Evolutionary conservation across 306 rosid genomes (phyloP).

Genomic region (Sesbania bispinosa): DNA sequence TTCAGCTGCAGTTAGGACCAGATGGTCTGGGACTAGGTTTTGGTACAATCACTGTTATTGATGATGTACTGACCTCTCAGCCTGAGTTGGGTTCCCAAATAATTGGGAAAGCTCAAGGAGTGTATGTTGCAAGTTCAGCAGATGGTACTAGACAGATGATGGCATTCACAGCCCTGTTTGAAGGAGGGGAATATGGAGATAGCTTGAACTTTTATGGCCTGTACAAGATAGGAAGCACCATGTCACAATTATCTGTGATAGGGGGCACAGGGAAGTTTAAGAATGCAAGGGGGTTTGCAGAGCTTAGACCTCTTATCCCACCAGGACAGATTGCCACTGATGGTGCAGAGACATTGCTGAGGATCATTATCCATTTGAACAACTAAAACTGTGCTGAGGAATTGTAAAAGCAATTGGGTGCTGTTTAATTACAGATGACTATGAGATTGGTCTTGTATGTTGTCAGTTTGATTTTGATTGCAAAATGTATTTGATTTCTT

Average conservation of each 20-base stretch:
- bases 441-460: slow-evolving; percentile 19
- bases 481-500: slow-evolving; percentile 23
- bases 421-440: neutral
- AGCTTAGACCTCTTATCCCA: slow-evolving; percentile 65
- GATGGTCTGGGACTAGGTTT: slow-evolving; percentile 80
- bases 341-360: slow-evolving; percentile 86
- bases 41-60: slow-evolving; percentile 81
- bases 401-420: neutral
- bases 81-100: slow-evolving; percentile 78
- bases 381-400: slow-evolving; percentile 36
- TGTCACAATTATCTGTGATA: slow-evolving; percentile 63
- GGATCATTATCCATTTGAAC: slow-evolving; percentile 56
- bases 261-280: slow-evolving; percentile 91
- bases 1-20: slow-evolving; percentile 48
- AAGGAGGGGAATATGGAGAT: slow-evolving; percentile 94
- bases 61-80: slow-evolving; percentile 59
- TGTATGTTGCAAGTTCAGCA: slow-evolving; percentile 84
- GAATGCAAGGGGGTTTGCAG: slow-evolving; percentile 73
- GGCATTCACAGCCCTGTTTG: slow-evolving; percentile 77
- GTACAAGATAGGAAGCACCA: slow-evolving; percentile 69
- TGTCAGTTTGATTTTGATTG: slow-evolving; percentile 37
- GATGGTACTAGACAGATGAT: slow-evolving; percentile 82
- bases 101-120: slow-evolving; percentile 72
- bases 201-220: slow-evolving; percentile 73
- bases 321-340: slow-evolving; percentile 74